Conservation (phyloP, 1,284 basidiomycete species). For the Peniophora sp. region DNA sequence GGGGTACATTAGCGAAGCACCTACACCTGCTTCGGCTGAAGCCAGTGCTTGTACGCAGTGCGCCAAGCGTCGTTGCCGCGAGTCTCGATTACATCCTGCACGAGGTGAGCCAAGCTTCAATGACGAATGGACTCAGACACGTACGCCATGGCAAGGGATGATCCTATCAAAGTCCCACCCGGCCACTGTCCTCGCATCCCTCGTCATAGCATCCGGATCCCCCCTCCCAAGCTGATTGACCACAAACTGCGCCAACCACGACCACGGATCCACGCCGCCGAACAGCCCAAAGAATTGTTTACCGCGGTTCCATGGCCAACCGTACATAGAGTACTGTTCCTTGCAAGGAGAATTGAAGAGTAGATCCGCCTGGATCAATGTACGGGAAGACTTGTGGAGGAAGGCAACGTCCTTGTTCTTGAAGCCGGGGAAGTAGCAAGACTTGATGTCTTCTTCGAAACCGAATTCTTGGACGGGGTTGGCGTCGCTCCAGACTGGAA, state of each 20-base stretch:
- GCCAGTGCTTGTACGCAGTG: constrained; percentile 10
- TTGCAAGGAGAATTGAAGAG: constrained; percentile 79
- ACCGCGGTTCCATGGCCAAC: background rate
- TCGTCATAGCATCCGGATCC: constrained; percentile 20
- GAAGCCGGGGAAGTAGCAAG: constrained; percentile 66
- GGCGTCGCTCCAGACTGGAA: constrained; percentile 27
- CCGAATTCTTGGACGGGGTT: constrained; percentile 56
- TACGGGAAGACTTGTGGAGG: constrained; percentile 67
- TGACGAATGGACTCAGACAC: constrained; percentile 3
- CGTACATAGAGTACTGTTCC: constrained; percentile 36
- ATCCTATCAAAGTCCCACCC: constrained; percentile 50
- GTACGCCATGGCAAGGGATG: constrained; percentile 49
- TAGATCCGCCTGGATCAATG: constrained; percentile 79
- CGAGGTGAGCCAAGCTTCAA: background rate
- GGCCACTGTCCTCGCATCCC: constrained; percentile 31
- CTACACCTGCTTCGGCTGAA: background rate
- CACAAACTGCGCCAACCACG: background rate
- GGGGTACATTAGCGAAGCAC: too few species aligned
- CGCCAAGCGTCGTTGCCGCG: constrained; percentile 41
- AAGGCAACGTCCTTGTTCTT: constrained; percentile 83
- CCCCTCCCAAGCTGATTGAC: background rate
- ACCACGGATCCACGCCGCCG: background rate
- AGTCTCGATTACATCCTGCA: constrained; percentile 43
- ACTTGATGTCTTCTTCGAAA: constrained; percentile 61
- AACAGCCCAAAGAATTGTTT: background rate